A percentile compares a stretch with the other conserved stretches of the same genome.
Evolutionary conservation across 176 grass and related monocot genomes (phyloP).

Genomic region (Triticum turgidum): DNA sequence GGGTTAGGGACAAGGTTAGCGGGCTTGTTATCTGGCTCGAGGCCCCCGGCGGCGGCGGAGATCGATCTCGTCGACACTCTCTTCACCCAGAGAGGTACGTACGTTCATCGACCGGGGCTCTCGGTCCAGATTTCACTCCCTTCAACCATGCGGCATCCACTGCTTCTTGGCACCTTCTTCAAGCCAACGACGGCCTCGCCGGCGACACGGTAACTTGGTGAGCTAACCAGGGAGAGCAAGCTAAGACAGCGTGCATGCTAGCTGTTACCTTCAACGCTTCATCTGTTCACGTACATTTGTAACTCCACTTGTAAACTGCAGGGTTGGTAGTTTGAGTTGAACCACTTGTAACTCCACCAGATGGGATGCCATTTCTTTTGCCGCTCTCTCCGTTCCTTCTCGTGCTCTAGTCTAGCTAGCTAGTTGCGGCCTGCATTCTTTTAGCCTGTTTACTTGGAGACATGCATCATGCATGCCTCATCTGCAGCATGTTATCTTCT

Average conservation of each 20-base stretch:
- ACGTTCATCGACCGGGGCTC: constrained; percentile 20
- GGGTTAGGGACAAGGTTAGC: constrained; percentile 33
- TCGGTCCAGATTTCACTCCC: constrained; percentile 84
- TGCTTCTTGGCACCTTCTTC: background rate
- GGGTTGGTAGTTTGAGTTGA: background rate
- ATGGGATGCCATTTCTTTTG: background rate
- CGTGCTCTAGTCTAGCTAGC: background rate
- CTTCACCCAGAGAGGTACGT: background rate
- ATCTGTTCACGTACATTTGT: too few species aligned
- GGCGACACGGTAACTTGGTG: background rate
- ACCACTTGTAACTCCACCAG: too few species aligned
- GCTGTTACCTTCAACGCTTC: too few species aligned
- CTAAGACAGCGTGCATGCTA: background rate
- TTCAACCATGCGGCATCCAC: constrained; percentile 40
- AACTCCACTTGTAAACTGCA: background rate
- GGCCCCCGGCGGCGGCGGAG: constrained; percentile 23
- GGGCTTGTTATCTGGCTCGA: constrained; percentile 55
- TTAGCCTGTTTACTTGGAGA: background rate
- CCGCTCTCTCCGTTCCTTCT: background rate
- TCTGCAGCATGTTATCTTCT: background rate
- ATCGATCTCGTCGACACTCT: background rate
- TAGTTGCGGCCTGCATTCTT: background rate
- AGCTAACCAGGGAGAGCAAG: background rate
- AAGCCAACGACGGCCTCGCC: too few species aligned
- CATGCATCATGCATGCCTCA: background rate